These are phyloP conservation scores for Trametes elegans DNA, from an alignment of 768 basidiomycete genomes.

Conservation along the genomic window DNA sequence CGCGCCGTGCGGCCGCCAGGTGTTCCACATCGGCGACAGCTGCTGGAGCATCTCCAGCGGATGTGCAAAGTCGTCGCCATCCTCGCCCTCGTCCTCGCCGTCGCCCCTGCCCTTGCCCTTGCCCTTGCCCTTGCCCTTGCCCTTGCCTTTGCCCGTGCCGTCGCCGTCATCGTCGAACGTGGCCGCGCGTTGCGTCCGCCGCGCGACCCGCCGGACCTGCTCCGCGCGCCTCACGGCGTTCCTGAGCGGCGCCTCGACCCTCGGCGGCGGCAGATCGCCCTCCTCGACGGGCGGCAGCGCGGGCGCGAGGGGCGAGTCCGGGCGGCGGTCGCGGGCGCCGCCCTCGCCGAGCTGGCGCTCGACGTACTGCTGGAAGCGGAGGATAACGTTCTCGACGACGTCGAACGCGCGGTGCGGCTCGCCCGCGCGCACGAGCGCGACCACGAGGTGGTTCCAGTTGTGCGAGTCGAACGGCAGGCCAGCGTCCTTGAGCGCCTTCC, in stretches of 20 bases:
- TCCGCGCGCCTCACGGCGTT: constrained; percentile 7
- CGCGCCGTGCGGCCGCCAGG: constrained; percentile 61
- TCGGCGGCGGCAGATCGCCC: constrained; percentile 16
- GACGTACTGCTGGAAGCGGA: constrained; percentile 49
- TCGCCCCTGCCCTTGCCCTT: too few species aligned
- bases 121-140: too few species aligned
- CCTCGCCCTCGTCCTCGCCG: too few species aligned
- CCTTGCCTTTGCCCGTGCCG: too few species aligned
- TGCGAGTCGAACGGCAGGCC: constrained; percentile 83
- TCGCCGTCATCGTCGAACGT: background rate
- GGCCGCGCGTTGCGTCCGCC: constrained; percentile 3
- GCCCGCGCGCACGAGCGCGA: constrained; percentile 76
- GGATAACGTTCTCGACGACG: constrained; percentile 72
- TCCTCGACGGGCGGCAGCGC: constrained; percentile 20
- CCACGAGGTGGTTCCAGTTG: constrained; percentile 87
- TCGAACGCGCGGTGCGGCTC: constrained; percentile 83
- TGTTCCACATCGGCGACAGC: constrained; percentile 60
- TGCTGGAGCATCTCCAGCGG: constrained; percentile 60
- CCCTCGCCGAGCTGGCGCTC: background rate
- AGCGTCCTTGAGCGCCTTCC: constrained; percentile 57
- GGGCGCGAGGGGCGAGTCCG: constrained; percentile 27
- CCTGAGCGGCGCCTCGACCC: constrained; percentile 18
- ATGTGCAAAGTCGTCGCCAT: constrained; percentile 55
- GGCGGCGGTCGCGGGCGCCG: constrained; percentile 20
- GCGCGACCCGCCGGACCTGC: background rate